Base-by-base conservation (phyloP, 2,329 filamentous ascomycete genomes). In the Stemphylium lycopersici region DNA sequence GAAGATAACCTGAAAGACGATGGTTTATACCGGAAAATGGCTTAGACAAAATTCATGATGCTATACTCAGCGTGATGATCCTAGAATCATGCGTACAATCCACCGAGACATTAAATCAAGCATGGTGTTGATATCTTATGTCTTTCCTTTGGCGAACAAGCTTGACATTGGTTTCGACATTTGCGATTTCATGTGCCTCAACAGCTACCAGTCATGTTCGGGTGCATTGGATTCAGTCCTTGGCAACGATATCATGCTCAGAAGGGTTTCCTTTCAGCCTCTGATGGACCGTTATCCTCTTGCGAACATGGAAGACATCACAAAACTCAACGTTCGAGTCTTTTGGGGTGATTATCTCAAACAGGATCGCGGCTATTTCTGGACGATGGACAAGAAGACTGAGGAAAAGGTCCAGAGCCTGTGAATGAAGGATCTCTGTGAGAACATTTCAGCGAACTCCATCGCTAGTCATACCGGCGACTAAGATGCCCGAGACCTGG, bases 221-320 rank as follows among this genome's bases (percentile, higher is more conserved):
- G n/a, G n/a, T n/a, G n/a, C n/a, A n/a, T n/a, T n/a, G n/a, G n/a
- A n/a, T n/a, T n/a, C n/a, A n/a, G n/a, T n/a, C n/a, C n/a, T n/a
- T n/a, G 7, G 1, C 1, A 2, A 32, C 3, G 6, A n/a, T 8
- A n/a, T 3, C 8, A 26, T 6, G 24, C 24, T 26, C 24, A 6
- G 8, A 26, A 6, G 7, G 7, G 8, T 6, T 6, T 26, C 24
- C 24, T 6, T 26, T 24, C 18, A 12, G 37, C 13, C 18, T 6
- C 4, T 11, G 8, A 42, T 2, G 4, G 4, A 11, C 15, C 8
- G 13, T 34, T 41, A 1, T 7, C 13, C 15, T 13, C 38, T 49
- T 5, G 20, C 10, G 1, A 11, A 20, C 7, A n/a, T 42, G 3
- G 3, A 1, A 5, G 15, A n/a, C 0, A 4, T 24, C 0, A 3